Percentiles rank a stretch among this genome's conserved stretches.
phyloP scores from a whole-genome alignment of 1,139 yeast genomes.

The Saccharomyces hybrid region DNA sequence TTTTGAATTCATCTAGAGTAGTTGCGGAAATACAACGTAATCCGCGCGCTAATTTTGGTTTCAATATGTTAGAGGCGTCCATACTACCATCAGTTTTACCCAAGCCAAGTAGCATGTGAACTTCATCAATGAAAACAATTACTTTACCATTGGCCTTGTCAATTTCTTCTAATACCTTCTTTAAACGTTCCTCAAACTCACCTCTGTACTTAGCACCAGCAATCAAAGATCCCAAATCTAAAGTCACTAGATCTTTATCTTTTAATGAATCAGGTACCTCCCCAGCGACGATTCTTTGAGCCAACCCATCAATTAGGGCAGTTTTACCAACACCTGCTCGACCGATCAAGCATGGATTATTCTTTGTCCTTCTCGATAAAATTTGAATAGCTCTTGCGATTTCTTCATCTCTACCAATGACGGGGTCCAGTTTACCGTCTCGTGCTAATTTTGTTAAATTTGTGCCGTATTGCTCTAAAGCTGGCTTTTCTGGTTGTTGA shows the following conservation, averaged over 20 bases:
- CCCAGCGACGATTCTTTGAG: conserved; percentile 82
- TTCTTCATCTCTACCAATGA: conserved; percentile 94
- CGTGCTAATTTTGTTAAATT: conserved; percentile 80
- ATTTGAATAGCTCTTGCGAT: conserved; percentile 89
- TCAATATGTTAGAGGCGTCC: conserved; percentile 87
- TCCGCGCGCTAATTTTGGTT: conserved; percentile 93
- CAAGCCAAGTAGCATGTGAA: conserved; percentile 82
- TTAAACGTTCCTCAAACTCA: conserved; percentile 87
- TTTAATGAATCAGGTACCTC: conserved; percentile 94
- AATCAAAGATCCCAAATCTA: conserved; percentile 78
- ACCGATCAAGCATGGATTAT: conserved; percentile 90
- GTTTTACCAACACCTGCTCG: conserved; percentile 98
- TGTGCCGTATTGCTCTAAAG: conserved; percentile 79
- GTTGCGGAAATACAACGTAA: conserved; percentile 96
- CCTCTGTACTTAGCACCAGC: conserved; percentile 97
- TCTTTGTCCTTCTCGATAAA: conserved; percentile 83
- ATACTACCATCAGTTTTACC: conserved; percentile 95
- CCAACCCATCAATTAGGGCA: conserved; percentile 91
- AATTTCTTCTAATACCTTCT: conserved; percentile 75
- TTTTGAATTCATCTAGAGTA: conserved; percentile 80
- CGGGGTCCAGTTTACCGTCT: conserved; percentile 92
- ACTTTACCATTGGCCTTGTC: conserved; percentile 74
- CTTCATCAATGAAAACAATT: conserved; percentile 85
- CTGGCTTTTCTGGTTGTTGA: conserved; percentile 55
- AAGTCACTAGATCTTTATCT: conserved; percentile 69